These are phyloP conservation scores for Sugiyamaella novakii DNA, from an alignment of 1,139 yeast genomes.

Conservation along the genomic window DNA sequence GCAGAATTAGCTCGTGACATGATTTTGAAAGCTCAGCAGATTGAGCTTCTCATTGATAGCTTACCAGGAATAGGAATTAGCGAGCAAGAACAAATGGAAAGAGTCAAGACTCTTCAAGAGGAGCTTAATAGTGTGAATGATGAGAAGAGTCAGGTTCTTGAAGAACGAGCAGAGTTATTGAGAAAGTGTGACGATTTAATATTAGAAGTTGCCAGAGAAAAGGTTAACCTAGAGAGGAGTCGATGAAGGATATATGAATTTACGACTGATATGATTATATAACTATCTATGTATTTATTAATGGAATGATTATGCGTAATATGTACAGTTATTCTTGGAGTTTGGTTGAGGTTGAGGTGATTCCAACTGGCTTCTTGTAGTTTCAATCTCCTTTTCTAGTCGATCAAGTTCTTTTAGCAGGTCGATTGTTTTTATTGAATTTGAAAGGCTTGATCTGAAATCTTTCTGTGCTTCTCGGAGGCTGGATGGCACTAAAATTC, in stretches of 20 bases:
- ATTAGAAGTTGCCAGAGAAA: slow-evolving; percentile 58
- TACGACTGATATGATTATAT: background rate
- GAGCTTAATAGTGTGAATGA: slow-evolving; percentile 66
- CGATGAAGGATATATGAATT: background rate
- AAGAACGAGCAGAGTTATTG: slow-evolving; percentile 66
- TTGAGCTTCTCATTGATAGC: slow-evolving; percentile 80
- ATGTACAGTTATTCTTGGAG: too few species aligned
- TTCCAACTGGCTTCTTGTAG: too few species aligned
- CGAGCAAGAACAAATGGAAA: slow-evolving; percentile 67
- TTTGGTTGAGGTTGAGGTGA: too few species aligned
- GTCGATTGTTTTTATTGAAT: slow-evolving; percentile 41
- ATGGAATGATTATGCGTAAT: background rate
- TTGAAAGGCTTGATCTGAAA: slow-evolving; percentile 43
- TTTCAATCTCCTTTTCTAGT: slow-evolving; percentile 20
- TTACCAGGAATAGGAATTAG: slow-evolving; percentile 92
- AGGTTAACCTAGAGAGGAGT: slow-evolving; percentile 39
- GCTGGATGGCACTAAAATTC: slow-evolving; percentile 51
- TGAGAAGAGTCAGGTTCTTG: slow-evolving; percentile 58
- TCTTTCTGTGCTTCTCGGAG: slow-evolving; percentile 47
- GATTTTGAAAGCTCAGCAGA: slow-evolving; percentile 82
- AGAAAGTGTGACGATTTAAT: slow-evolving; percentile 72
- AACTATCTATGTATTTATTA: background rate
- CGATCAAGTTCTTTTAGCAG: slow-evolving; percentile 26
- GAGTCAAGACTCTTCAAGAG: slow-evolving; percentile 62
- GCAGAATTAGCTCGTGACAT: slow-evolving; percentile 72